Conservation (phyloP, 1,139 yeast species). For the Neolecta irregularis region DNA sequence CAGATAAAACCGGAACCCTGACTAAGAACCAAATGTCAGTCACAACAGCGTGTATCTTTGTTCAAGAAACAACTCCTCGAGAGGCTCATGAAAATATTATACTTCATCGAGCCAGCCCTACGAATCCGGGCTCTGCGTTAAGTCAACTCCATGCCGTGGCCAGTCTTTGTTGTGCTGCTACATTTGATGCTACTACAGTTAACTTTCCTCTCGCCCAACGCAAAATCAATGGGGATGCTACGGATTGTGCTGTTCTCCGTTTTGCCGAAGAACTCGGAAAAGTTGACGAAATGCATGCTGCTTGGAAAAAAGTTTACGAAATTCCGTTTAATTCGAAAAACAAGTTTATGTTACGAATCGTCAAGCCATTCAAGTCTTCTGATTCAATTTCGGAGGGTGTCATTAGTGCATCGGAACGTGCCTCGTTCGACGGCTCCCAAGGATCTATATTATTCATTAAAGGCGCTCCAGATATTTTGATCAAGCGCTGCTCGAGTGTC, state of each 20-base stretch:
- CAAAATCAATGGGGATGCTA: conserved; percentile 31
- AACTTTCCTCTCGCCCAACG: conserved; percentile 20
- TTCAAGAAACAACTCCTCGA: conserved; percentile 11
- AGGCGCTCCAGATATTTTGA: conserved; percentile 38
- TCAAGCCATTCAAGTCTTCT: conserved; percentile 36
- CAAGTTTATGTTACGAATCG: conserved; percentile 29
- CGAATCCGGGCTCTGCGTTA: not conserved
- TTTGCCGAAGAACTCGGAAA: conserved; percentile 24
- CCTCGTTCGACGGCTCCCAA: conserved; percentile 22
- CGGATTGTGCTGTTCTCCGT: conserved; percentile 24
- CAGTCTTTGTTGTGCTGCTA: conserved; percentile 31
- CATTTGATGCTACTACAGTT: conserved; percentile 19
- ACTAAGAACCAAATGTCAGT: conserved; percentile 46
- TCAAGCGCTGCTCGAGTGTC: conserved; percentile 25
- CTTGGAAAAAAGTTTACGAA: conserved; percentile 24
- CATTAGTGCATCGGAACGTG: conserved; percentile 7
- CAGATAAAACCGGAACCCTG: conserved; percentile 94
- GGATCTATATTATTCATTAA: conserved; percentile 25
- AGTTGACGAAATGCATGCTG: not conserved
- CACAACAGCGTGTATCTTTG: not conserved
- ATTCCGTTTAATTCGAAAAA: conserved; percentile 35
- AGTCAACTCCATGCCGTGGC: conserved; percentile 21
- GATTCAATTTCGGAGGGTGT: too few species aligned
- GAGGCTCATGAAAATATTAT: too few species aligned
- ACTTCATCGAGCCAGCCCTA: too few species aligned